These are phyloP conservation scores for Aspergillus panamensis DNA, from an alignment of 495 filamentous ascomycete species.

Conservation along the genomic window DNA sequence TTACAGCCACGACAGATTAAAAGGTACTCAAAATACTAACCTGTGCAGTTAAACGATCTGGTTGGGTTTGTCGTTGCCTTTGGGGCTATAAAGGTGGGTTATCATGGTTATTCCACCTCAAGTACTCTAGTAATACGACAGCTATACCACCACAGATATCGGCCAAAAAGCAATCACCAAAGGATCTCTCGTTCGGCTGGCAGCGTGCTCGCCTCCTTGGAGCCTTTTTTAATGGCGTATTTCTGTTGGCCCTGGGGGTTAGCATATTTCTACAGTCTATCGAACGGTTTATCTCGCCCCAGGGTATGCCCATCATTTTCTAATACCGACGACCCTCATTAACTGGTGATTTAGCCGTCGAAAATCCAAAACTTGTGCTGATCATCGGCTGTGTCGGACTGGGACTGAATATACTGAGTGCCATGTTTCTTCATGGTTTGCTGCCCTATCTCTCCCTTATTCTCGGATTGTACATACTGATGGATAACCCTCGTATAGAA, in stretches of 20 bases:
- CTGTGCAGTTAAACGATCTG: constrained; percentile 74
- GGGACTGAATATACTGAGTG: constrained; percentile 73
- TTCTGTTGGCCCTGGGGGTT: constrained; percentile 81
- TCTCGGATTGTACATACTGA: background rate
- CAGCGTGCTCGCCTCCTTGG: constrained; percentile 83
- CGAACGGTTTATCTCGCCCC: constrained; percentile 64
- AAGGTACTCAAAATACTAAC: background rate
- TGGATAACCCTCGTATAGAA: constrained; percentile 14
- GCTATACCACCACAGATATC: constrained; percentile 25
- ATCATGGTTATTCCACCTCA: constrained; percentile 9
- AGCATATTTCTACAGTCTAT: constrained; percentile 88
- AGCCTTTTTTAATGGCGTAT: constrained; percentile 87
- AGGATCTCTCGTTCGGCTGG: constrained; percentile 56
- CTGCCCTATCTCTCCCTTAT: background rate
- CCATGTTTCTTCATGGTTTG: constrained; percentile 39
- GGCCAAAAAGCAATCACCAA: constrained; percentile 27
- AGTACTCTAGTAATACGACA: background rate
- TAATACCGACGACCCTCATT: background rate
- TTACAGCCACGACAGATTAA: background rate
- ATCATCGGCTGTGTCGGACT: constrained; percentile 76
- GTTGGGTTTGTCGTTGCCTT: constrained; percentile 80
- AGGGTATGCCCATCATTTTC: constrained; percentile 22
- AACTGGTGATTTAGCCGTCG: constrained; percentile 6
- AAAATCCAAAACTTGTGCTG: constrained; percentile 56
- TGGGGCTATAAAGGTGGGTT: constrained; percentile 69